Evolutionary conservation across 1,139 yeast genomes (phyloP).

Genomic region (Meyerozyma guilliermondii): DNA sequence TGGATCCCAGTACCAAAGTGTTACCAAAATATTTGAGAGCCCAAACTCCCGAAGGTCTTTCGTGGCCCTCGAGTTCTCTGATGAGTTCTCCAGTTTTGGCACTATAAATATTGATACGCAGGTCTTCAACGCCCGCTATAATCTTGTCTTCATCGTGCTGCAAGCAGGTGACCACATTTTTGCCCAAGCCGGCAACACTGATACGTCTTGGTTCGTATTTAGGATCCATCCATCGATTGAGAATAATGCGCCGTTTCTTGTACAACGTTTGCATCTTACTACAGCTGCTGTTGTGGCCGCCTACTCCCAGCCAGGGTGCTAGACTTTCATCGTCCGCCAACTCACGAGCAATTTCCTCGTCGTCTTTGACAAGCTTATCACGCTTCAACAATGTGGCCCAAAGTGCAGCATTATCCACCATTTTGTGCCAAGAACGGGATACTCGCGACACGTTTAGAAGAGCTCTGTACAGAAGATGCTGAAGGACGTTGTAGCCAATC

Average conservation of each 20-base stretch:
- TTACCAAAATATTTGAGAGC: conserved; percentile 87
- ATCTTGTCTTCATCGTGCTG: conserved; percentile 91
- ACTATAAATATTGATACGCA: conserved; percentile 74
- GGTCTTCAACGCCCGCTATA: conserved; percentile 90
- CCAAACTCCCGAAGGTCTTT: conserved; percentile 86
- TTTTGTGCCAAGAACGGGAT: conserved; percentile 61
- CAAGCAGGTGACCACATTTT: conserved; percentile 85
- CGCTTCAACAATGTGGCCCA: conserved; percentile 55
- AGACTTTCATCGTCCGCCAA: conserved; percentile 22
- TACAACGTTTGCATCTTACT: conserved; percentile 44
- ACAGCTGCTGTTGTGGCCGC: neutral
- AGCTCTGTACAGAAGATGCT: conserved; percentile 59
- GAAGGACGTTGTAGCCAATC: conserved; percentile 63
- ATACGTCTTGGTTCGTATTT: conserved; percentile 63
- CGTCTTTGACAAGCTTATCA: conserved; percentile 48
- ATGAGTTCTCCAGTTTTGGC: conserved; percentile 66
- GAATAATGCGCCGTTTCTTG: conserved; percentile 60
- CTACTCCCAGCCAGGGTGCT: conserved; percentile 32
- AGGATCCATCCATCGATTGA: conserved; percentile 81
- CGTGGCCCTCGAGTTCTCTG: conserved; percentile 79
- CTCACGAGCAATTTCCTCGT: conserved; percentile 32
- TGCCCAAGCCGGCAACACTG: conserved; percentile 69
- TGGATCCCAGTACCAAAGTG: conserved; percentile 82
- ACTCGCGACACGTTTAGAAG: conserved; percentile 62
- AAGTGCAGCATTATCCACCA: conserved; percentile 54